Base-by-base conservation (phyloP, 768 basidiomycete genomes). In the Mycena chlorophos region DNA sequence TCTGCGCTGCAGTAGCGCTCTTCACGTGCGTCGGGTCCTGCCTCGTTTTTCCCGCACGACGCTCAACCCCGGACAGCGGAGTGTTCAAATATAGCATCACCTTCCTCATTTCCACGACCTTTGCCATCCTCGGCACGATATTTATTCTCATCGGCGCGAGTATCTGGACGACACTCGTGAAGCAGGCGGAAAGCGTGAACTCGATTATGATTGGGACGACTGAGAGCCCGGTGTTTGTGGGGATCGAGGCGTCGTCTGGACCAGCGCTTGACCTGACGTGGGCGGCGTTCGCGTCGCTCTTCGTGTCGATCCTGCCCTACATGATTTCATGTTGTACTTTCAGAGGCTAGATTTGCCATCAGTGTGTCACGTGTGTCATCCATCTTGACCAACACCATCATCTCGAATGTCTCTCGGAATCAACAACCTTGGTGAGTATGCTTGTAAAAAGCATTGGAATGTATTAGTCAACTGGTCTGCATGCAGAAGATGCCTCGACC, bases 281-380 rank as follows among this genome's bases (percentile, higher is more conserved):
- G 91, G 86, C 86, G 1, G 81, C 88, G 3, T 89, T 88, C 66
- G 87, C 78, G 25, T 81, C 81, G 66, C 75, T 91, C 31, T 68
- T 83, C 31, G 75, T 78, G 19, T 89, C 90, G 1, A 73, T 85
- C 48, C 66, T 88, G 38, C 91, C 91, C 14, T 92, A 91, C 66
- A 79, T 89, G 77, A 78, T 90, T 59, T 91, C 89, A 62, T 91
- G 88, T 65, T 91, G 88, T 72, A 91, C 90, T 51, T 91, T 78
- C 73, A 84, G 88, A 60, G 86, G 88, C 72, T 88, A 65, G 29
- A 16, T 47, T 26, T 40, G 23, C 42, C 14, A 52, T 62, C 65
- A 13, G 12, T 40, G 10, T 12, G 12, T 8, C 6, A 14, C 13
- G 8, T 42, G 13, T 16, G 40, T 42, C 40, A 42, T 12, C 40